Base-by-base conservation (phyloP, 2,329 filamentous ascomycete species). In the Chaetomium sp. region DNA sequence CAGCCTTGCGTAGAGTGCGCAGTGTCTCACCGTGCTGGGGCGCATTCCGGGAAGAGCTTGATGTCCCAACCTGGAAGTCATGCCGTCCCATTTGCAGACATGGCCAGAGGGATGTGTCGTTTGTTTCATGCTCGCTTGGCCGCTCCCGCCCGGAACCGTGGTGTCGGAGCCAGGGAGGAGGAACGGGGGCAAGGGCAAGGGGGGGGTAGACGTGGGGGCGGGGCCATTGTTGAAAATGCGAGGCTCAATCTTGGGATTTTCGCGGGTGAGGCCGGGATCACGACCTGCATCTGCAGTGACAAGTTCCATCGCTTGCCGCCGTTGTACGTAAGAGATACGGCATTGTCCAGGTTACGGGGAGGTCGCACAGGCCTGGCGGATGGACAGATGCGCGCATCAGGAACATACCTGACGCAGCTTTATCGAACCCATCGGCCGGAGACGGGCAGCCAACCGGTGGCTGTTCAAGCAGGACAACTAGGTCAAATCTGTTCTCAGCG, bases 81-180 rank as follows among this genome's bases (percentile, higher is more conserved):
- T 27, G 27, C 13, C 25, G 19, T 53, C 10, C 50, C 16, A 25
- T 53, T 27, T 25, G 9, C 23, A 16, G 23, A 53, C 16, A 31
- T 25, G 12, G 38, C 16, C 16, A 23, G n/a, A 47, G 21, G 19
- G 38, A 6, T 35, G 19, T 60, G 31, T 51, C 55, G 25, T 19
- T 62, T 38, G 54, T 54, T 63, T 63, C 50, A 45, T 50, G 50
- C 59, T 61, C 56, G 42, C 49, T 64, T 51, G 42, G 45, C 45
- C 29, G 33, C 13, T n/a, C 12, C 62, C 57, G 56, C 62, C 64
- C 66, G 60, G 45, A 65, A 57, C 66, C 66, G 57, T 63, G 64
- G 64, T 21, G 29, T 60, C 53, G 64, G 64, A 62, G 57, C 58
- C 47, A 50, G 50, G 25, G 49, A 7, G 13, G 31, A 38, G n/a